phyloP scores from a whole-genome alignment of 192 early-diverging fungal species.

The Martensiomyces pterosporus region DNA sequence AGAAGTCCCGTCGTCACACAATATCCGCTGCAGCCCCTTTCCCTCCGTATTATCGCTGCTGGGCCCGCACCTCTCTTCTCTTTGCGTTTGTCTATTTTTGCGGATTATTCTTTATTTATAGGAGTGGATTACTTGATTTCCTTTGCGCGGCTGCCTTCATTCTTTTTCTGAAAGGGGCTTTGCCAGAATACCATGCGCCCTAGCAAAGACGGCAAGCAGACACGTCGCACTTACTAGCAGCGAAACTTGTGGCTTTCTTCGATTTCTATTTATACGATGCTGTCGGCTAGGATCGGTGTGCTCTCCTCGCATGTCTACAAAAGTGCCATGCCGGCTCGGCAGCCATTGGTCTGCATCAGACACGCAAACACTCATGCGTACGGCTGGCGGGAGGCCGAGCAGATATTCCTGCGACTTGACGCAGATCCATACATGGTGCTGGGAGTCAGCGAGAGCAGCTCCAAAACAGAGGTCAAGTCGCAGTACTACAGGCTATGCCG shows the following conservation, averaged over 20 bases:
- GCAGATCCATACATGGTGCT: constrained; percentile 23
- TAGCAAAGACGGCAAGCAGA: background rate
- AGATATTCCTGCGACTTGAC: constrained; percentile 12
- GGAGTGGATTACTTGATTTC: too few species aligned
- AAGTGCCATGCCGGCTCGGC: background rate
- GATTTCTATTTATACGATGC: too few species aligned
- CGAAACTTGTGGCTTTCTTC: too few species aligned
- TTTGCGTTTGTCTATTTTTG: background rate
- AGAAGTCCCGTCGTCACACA: too few species aligned
- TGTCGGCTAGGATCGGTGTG: too few species aligned
- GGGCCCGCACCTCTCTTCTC: background rate
- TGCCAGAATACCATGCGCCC: background rate
- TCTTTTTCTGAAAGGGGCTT: background rate
- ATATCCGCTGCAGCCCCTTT: too few species aligned
- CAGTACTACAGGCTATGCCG: constrained; percentile 40
- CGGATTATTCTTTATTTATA: background rate
- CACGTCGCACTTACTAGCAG: background rate
- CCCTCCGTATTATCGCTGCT: background rate
- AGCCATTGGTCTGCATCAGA: too few species aligned
- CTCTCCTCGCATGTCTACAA: too few species aligned
- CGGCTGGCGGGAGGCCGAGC: constrained; percentile 7
- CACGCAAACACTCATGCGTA: too few species aligned
- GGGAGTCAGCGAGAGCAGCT: constrained; percentile 11
- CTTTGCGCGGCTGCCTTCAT: too few species aligned
- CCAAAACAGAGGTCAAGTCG: constrained; percentile 20